A percentile compares a stretch with the other conserved stretches of the same genome.
Evolutionary conservation across 345 rosid species (phyloP).

Genomic region (Pistacia integerrima): DNA sequence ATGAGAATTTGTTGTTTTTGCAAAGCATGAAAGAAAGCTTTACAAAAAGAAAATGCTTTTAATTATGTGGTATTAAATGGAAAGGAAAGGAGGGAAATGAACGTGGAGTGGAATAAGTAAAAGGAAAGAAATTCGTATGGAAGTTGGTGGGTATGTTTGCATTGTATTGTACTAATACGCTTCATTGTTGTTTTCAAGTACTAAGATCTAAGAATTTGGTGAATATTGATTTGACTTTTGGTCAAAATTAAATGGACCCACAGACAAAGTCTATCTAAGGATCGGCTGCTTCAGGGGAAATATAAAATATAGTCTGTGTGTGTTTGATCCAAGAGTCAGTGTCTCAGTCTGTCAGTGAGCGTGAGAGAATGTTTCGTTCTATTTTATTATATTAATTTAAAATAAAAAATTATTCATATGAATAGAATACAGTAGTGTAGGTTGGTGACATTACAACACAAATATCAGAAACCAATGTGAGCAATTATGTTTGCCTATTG

Average conservation of each 20-base stretch:
- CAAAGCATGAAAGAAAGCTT: slow-evolving; percentile 37
- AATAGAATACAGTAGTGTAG: slow-evolving; percentile 1
- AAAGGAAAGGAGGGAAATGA: slow-evolving; percentile 27
- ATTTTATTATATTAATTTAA: too few relatives aligned
- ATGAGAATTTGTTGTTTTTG: slow-evolving; percentile 42
- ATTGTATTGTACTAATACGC: slow-evolving; percentile 6
- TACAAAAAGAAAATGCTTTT: slow-evolving; percentile 38
- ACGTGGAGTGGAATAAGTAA: not conserved
- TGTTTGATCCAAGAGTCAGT: slow-evolving; percentile 43
- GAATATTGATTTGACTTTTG: slow-evolving; percentile 30
- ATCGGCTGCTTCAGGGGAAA: slow-evolving; percentile 22
- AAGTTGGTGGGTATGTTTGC: slow-evolving; percentile 15
- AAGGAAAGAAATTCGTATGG: not conserved
- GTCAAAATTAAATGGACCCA: slow-evolving; percentile 45
- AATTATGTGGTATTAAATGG: slow-evolving; percentile 5
- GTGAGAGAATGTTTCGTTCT: slow-evolving; percentile 40
- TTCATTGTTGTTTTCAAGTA: not conserved
- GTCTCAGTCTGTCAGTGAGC: slow-evolving; percentile 33
- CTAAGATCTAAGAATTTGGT: too few relatives aligned
- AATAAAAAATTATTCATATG: not conserved
- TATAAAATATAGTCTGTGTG: not conserved
- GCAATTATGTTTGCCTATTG: not conserved
- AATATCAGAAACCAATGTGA: not conserved
- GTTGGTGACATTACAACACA: not conserved
- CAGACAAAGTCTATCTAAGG: slow-evolving; percentile 31